Percentiles rank a stretch among this genome's conserved stretches.
Evolutionary conservation across 1,139 yeast genomes (phyloP).

Genomic region (Lodderomyces pseudojiufengensis): DNA sequence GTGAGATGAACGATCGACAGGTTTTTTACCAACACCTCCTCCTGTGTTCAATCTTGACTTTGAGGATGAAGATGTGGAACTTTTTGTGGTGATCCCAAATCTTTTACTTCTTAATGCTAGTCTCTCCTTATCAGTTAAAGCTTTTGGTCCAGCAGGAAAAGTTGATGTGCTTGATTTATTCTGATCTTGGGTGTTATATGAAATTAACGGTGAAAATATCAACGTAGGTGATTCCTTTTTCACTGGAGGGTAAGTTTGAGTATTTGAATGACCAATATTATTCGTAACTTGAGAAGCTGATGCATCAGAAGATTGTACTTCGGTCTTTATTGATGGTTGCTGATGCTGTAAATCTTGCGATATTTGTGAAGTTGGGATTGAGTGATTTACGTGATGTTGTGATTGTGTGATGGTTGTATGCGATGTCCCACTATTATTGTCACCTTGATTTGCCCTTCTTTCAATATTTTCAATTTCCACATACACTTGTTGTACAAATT

Average conservation of each 20-base stretch:
- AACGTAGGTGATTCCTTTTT: too few species aligned
- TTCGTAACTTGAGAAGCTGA: background rate
- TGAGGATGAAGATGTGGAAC: slow-evolving; percentile 11
- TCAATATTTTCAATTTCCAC: slow-evolving; percentile 42
- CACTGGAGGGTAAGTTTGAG: too few species aligned
- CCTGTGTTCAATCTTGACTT: slow-evolving; percentile 5
- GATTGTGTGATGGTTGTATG: slow-evolving; percentile 7
- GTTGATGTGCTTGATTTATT: too few species aligned
- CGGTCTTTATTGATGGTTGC: background rate
- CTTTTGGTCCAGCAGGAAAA: slow-evolving; percentile 21
- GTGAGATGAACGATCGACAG: background rate
- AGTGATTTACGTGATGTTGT: slow-evolving; percentile 3
- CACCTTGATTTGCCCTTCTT: background rate
- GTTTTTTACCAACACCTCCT: slow-evolving; percentile 3
- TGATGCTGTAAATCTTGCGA: slow-evolving; percentile 1
- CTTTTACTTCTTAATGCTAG: slow-evolving; percentile 13
- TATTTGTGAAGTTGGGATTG: background rate
- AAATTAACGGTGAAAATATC: too few species aligned
- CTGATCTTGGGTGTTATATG: too few species aligned
- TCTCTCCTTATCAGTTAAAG: slow-evolving; percentile 13
- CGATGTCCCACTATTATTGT: too few species aligned
- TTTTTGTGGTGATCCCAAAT: slow-evolving; percentile 10
- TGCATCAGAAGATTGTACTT: background rate
- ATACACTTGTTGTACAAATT: slow-evolving; percentile 50
- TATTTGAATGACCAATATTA: slow-evolving; percentile 1